Evolutionary conservation across 1,139 yeast genomes (phyloP).

Genomic region (Meyerozyma elateridarum): DNA sequence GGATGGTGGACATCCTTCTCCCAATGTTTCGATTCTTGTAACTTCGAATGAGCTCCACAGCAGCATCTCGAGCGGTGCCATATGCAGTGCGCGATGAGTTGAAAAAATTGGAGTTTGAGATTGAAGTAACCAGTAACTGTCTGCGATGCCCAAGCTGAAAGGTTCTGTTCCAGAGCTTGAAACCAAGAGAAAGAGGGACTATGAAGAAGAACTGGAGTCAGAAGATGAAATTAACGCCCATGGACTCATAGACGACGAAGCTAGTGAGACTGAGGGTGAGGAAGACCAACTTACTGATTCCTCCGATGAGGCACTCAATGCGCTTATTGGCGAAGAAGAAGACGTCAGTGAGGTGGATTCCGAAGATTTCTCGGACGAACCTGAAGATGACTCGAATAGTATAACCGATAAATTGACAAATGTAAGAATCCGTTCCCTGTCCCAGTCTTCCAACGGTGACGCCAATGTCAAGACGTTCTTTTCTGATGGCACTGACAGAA

Average conservation of each 20-base stretch:
- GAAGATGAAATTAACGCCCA: slow-evolving; percentile 9
- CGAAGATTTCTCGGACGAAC: slow-evolving; percentile 46
- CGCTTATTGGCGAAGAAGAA: slow-evolving; percentile 49
- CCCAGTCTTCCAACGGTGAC: slow-evolving; percentile 26
- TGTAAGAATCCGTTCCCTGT: slow-evolving; percentile 46
- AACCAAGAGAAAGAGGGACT: slow-evolving; percentile 1
- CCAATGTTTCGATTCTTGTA: not conserved
- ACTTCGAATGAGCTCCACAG: not conserved
- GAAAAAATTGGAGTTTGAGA: slow-evolving; percentile 2
- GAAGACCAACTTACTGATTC: slow-evolving; percentile 42
- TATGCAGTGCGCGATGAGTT: slow-evolving; percentile 3
- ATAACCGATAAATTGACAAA: slow-evolving; percentile 54
- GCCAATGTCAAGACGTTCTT: slow-evolving; percentile 43
- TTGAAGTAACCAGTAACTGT: not conserved
- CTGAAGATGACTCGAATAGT: slow-evolving; percentile 42
- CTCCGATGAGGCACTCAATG: slow-evolving; percentile 60
- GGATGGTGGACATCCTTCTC: slow-evolving; percentile 35
- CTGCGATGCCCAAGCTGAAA: slow-evolving; percentile 1
- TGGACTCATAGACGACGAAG: slow-evolving; percentile 5
- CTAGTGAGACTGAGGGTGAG: slow-evolving; percentile 14
- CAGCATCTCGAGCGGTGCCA: no score
- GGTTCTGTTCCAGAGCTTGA: not conserved
- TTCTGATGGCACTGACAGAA: slow-evolving; percentile 77
- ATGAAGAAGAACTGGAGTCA: slow-evolving; percentile 10
- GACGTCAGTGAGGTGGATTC: slow-evolving; percentile 33